Percentiles rank a stretch among this genome's conserved stretches.
Evolutionary conservation across 345 rosid genomes (phyloP).

Genomic region (Hypericum perforatum): DNA sequence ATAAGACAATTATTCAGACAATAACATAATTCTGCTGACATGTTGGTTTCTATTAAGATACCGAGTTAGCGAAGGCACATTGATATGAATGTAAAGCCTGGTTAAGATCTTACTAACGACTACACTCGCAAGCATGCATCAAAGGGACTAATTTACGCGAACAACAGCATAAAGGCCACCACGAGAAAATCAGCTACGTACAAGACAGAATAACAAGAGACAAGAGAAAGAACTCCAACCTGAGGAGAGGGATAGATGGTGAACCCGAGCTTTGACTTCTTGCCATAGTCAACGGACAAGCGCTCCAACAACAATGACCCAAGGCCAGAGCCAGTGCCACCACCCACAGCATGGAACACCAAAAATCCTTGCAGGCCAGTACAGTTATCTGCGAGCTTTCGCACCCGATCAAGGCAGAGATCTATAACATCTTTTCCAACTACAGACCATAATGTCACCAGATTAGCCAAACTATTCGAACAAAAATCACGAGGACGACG

Average conservation of each 20-base stretch:
- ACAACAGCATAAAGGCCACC: too few species aligned
- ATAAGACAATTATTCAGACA: too few species aligned
- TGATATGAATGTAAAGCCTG: too few species aligned
- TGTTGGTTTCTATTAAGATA: too few species aligned
- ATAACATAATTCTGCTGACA: too few species aligned
- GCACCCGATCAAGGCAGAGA: conserved; percentile 30
- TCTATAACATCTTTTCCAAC: conserved; percentile 33
- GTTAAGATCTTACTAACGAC: too few species aligned
- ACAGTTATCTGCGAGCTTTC: conserved; percentile 31
- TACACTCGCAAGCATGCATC: too few species aligned
- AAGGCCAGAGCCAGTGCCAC: conserved; percentile 33
- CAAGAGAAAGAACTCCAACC: conserved; percentile 6
- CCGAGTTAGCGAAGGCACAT: too few species aligned
- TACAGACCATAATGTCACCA: conserved; percentile 10
- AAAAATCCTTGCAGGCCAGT: conserved; percentile 31
- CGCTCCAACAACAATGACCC: conserved; percentile 32
- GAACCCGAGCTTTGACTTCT: conserved; percentile 30
- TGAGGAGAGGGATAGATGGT: conserved; percentile 33
- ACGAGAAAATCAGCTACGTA: too few species aligned
- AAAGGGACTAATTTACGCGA: too few species aligned
- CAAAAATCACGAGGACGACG: neutral
- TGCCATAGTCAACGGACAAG: conserved; percentile 29
- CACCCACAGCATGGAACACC: conserved; percentile 27
- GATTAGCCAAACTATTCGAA: conserved; percentile 1
- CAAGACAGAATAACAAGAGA: too few species aligned